Evolutionary conservation across 768 basidiomycete species (phyloP).

Genomic region (Dioszegia aurantiaca): DNA sequence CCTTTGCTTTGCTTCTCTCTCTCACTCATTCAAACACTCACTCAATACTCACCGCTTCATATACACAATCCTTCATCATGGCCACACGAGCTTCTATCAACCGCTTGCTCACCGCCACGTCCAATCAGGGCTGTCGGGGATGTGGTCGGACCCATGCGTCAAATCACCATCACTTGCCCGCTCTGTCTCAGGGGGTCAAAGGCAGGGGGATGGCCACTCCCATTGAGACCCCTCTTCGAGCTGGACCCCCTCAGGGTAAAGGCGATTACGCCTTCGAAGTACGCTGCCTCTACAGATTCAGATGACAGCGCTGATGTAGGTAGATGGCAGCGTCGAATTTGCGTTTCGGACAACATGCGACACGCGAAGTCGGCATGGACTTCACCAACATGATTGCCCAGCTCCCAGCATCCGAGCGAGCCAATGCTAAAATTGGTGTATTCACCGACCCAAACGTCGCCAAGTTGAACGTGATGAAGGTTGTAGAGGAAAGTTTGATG

Average conservation of each 20-base stretch:
- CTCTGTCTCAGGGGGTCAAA: constrained; percentile 5
- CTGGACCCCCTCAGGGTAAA: constrained; percentile 34
- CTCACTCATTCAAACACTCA: background rate
- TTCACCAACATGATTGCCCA: constrained; percentile 43
- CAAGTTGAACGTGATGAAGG: constrained; percentile 75
- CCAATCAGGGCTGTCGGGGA: constrained; percentile 42
- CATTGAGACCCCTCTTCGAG: constrained; percentile 23
- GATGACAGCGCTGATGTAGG: constrained; percentile 9
- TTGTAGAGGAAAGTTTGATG: constrained; percentile 63
- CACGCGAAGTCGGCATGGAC: constrained; percentile 46
- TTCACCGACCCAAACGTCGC: constrained; percentile 87
- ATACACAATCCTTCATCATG: background rate
- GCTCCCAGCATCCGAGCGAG: constrained; percentile 33
- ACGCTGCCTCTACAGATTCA: constrained; percentile 10
- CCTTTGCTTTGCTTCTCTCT: background rate
- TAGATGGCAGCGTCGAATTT: constrained; percentile 51
- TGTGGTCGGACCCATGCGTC: constrained; percentile 44
- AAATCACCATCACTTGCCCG: constrained; percentile 22
- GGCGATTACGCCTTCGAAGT: constrained; percentile 52
- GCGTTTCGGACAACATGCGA: constrained; percentile 47
- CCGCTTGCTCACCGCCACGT: constrained; percentile 34
- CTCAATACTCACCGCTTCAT: background rate
- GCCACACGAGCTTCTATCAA: constrained; percentile 37
- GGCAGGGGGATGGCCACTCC: constrained; percentile 41
- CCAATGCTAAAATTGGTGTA: constrained; percentile 69